phyloP scores from a whole-genome alignment of 1,284 basidiomycete species.

The Malassezia dermatis region DNA sequence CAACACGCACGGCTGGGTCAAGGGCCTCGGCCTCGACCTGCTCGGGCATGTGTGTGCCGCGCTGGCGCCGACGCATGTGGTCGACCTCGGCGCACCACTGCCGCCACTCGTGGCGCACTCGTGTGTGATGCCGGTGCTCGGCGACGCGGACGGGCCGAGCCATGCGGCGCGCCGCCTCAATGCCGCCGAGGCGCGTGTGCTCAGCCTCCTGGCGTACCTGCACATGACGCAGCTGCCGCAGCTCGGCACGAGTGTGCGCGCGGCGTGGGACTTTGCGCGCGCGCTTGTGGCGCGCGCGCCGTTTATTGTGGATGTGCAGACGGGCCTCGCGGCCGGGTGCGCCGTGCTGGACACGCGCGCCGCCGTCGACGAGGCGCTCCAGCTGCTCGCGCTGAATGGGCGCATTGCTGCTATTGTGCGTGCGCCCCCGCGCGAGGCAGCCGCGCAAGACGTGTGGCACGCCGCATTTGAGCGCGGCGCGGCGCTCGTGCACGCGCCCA shows the following conservation, averaged over 20 bases:
- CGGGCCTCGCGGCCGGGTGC: slow-evolving; percentile 59
- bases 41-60: slow-evolving; percentile 60
- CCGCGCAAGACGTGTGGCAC: slow-evolving; percentile 16
- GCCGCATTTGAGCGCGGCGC: slow-evolving; percentile 17
- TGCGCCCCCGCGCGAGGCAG: not conserved
- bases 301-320: slow-evolving; percentile 49
- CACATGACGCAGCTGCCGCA: slow-evolving; percentile 19
- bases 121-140: not conserved
- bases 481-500: not conserved
- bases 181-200: slow-evolving; percentile 25
- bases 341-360: slow-evolving; percentile 27
- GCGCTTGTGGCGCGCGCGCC: slow-evolving; percentile 55
- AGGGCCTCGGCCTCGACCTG: slow-evolving; percentile 80
- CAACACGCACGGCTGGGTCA: slow-evolving; percentile 95
- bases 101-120: not conserved
- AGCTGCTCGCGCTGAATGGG: slow-evolving; percentile 62
- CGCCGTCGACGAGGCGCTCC: slow-evolving; percentile 20
- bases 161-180: slow-evolving; percentile 19
- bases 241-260: not conserved
- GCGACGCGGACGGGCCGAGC: slow-evolving; percentile 3
- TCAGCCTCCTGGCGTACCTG: slow-evolving; percentile 32
- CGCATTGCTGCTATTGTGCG: slow-evolving; percentile 58
- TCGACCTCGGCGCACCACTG: slow-evolving; percentile 49
- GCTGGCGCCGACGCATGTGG: slow-evolving; percentile 59
- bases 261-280: slow-evolving; percentile 59